Base-by-base conservation (phyloP, 371 early-diverging fungal genomes). In the Mortierella sp. region DNA sequence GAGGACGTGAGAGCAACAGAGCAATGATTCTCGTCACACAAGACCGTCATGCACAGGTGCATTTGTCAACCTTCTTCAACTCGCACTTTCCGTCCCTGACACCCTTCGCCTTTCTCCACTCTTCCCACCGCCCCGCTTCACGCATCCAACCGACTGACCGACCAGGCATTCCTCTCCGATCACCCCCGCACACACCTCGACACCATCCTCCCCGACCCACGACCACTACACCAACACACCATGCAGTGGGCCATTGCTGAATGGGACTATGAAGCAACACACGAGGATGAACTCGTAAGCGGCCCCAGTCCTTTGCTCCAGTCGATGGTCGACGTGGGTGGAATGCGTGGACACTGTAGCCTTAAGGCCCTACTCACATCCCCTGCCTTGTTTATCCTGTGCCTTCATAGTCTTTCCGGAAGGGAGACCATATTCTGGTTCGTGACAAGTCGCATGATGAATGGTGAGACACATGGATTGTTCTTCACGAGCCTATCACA, bases 171-270 rank as follows among this genome's bases (percentile, higher is more conserved):
- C 25, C 21, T 51, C 53, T 48, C 55, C 9, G 25, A 16, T 19
- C 25, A n/a, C 4, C 21, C 21, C 39, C 19, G 4, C 34, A 34
- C 34, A 10, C 28, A 29, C 4, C 4, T 3, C 49, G 49, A 14
- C 22, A 16, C 7, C 16, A 22, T n/a, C 47, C 19, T 51, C 31
- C n/a, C 34, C 41, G n/a, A n/a, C 27, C n/a, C 43, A 22, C 19
- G 16, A 22, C 48, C 34, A 31, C 16, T 8, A 39, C 49, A 21
- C 37, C 48, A 39, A 31, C 43, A 39, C 24, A 37, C 27, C 44
- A 71, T 71, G 67, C 72, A 68, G 25, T 76, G 77, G 77, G 77
- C 77, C 16, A 63, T 76, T 44, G 77, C 77, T 19, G 77, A 76
- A 40, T 76, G 77, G 77, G 77, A 76, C 44, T 76, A 76, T 28